A percentile compares a stretch with the other conserved stretches of the same genome.
Conservation (phyloP, 73 alveolate species). For the Paramecium sonneborni region DNA sequence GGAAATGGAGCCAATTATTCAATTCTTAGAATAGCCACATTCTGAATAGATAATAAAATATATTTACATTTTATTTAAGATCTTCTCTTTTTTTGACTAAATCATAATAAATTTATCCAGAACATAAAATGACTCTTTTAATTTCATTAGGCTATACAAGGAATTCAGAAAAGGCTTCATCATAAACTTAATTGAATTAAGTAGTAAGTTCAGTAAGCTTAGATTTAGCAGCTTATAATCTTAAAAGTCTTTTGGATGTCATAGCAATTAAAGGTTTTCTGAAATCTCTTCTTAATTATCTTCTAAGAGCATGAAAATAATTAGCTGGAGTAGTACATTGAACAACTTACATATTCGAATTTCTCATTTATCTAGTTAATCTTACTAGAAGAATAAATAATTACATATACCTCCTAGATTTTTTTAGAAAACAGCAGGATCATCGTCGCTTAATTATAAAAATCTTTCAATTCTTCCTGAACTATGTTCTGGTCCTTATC, state of each 20-base stretch:
- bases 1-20: conserved; percentile 68
- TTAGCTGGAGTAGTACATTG: conserved; percentile 93
- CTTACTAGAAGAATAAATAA: background rate
- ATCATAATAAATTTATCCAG: conserved; percentile 61
- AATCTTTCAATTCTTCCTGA: conserved; percentile 87
- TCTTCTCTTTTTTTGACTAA: conserved; percentile 50
- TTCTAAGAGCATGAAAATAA: conserved; percentile 92
- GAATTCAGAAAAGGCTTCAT: conserved; percentile 40
- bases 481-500: conserved; percentile 92
- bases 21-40: conserved; percentile 56
- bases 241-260: conserved; percentile 82
- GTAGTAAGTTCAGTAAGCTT: conserved; percentile 10
- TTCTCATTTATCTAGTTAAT: conserved; percentile 12
- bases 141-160: conserved; percentile 10
- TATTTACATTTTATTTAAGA: conserved; percentile 35
- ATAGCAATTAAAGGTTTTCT: conserved; percentile 89
- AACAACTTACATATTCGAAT: conserved; percentile 76
- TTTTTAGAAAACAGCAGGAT: conserved; percentile 31
- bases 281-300: conserved; percentile 91
- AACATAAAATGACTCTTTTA: conserved; percentile 55
- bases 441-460: conserved; percentile 71
- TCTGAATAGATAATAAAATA: background rate
- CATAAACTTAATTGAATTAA: conserved; percentile 1
- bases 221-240: conserved; percentile 73
- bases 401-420: background rate